Evolutionary conservation across 768 basidiomycete species (phyloP).

Genomic region (Suillus decipiens): DNA sequence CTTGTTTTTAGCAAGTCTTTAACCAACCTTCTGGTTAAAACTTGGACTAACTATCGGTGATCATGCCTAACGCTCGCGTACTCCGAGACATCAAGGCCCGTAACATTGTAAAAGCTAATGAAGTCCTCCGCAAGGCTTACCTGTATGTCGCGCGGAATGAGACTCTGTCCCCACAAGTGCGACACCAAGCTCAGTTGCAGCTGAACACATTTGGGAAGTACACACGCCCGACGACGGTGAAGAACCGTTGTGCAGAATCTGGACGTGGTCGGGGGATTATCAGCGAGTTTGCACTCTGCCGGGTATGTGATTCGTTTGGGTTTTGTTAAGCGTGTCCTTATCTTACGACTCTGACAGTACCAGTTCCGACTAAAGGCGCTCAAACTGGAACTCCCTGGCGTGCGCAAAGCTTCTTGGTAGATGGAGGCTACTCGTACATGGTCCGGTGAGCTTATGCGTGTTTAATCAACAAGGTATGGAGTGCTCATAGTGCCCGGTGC

Average conservation of each 20-base stretch:
- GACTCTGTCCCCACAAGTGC: slow-evolving; percentile 81
- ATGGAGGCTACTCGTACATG: background rate
- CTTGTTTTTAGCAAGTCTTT: slow-evolving; percentile 22
- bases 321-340: background rate
- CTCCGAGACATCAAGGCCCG: slow-evolving; percentile 82
- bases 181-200: slow-evolving; percentile 93
- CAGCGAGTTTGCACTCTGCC: slow-evolving; percentile 83
- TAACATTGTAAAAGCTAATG: slow-evolving; percentile 67
- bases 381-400: slow-evolving; percentile 80
- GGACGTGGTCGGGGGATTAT: slow-evolving; percentile 89
- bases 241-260: slow-evolving; percentile 84
- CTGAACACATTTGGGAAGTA: slow-evolving; percentile 84
- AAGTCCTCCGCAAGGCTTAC: slow-evolving; percentile 86
- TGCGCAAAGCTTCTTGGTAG: slow-evolving; percentile 92
- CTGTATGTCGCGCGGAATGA: slow-evolving; percentile 93
- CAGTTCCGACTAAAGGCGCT: slow-evolving; percentile 90
- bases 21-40: background rate
- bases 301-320: slow-evolving; percentile 47
- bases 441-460: background rate
- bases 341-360: slow-evolving; percentile 51
- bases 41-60: slow-evolving; percentile 13
- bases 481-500: background rate
- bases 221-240: slow-evolving; percentile 83
- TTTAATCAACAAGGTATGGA: background rate
- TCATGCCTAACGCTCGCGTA: slow-evolving; percentile 50